These are phyloP conservation scores for Megacollybia platyphylla DNA, from an alignment of 1,284 basidiomycete genomes.

Conservation along the genomic window DNA sequence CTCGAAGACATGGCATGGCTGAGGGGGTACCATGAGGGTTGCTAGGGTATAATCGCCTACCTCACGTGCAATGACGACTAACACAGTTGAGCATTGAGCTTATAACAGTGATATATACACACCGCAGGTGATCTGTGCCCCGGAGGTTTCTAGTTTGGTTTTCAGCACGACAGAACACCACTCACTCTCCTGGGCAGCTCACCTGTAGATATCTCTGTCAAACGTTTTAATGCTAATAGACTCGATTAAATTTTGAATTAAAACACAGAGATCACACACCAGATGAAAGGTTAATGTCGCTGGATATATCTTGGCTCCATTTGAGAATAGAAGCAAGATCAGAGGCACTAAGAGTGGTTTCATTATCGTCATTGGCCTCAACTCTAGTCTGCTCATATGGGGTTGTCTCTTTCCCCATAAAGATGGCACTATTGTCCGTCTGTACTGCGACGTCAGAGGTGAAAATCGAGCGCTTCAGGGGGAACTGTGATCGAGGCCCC, in stretches of 20 bases:
- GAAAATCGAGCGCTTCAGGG: constrained; percentile 41
- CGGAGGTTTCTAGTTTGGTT: constrained; percentile 36
- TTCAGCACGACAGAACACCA: not conserved
- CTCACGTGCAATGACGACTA: constrained; percentile 52
- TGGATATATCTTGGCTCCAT: constrained; percentile 62
- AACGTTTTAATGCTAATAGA: constrained; percentile 38
- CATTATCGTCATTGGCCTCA: constrained; percentile 33
- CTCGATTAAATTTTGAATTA: constrained; percentile 6
- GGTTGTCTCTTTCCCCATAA: constrained; percentile 8
- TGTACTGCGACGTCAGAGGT: constrained; percentile 49
- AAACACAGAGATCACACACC: constrained; percentile 17
- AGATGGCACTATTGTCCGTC: constrained; percentile 30
- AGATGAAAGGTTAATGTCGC: constrained; percentile 54
- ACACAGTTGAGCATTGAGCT: constrained; percentile 1
- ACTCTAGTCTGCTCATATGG: constrained; percentile 19
- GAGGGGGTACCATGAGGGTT: constrained; percentile 47
- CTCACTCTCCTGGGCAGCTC: constrained; percentile 5
- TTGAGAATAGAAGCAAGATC: constrained; percentile 53
- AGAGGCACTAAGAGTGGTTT: constrained; percentile 38
- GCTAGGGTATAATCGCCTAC: constrained; percentile 58
- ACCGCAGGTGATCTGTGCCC: constrained; percentile 52
- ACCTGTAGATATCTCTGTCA: constrained; percentile 62
- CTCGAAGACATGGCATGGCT: constrained; percentile 57
- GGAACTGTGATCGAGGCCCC: constrained; percentile 28
- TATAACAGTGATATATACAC: constrained; percentile 6